Evolutionary conservation across 352 stramenopile genomes (phyloP), one percentile per base, ranked within the genome.

Genomic region (Pythium chondricola): DNA sequence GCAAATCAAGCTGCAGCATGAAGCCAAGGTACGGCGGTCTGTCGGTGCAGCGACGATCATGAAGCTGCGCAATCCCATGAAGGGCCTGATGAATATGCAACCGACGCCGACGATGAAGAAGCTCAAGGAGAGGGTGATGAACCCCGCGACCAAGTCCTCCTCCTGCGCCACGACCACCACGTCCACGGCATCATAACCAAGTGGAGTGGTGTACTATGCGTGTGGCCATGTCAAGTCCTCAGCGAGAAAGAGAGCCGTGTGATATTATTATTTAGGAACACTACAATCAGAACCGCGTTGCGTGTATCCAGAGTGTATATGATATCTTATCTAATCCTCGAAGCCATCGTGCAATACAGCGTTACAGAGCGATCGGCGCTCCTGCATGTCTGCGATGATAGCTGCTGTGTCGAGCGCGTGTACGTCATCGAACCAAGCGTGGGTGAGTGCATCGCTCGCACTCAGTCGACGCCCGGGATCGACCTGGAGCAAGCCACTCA

Each of bases 101-200:
- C 52, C 72, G 6, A 83, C 76, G 20, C 74, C 74, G 8, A 82
- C 65, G 35, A 71, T 88, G 48, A 81, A 83, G 57, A 88, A 88
- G 45, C 62, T 88, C 47, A 67, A 68, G 5, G 67, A 85, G 35
- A 42, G 48, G 18, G 56, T 64, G 8, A 46, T 55, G 33, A 54
- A 21, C 43, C 50, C 56, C 20, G 40, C 40, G 20, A 52, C 54
- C 6, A 29, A 44, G 16, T 54, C 46, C 0, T 62, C 54, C 3
- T 62, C 54, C 2, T 62, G 54, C 56, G 67, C 65, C 4, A 55
- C 58, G 21, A 61, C 53, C 33, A 73, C 58, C 32, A 63, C 67
- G 33, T 62, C 54, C 10, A 30, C 48, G 6, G 45, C 53, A 5
- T 38, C 37, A 25, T 51, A 47, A 42, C 16, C 2, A n/a, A 39